phyloP scores from a whole-genome alignment of 768 basidiomycete species.

The Pulveroboletus sp. region DNA sequence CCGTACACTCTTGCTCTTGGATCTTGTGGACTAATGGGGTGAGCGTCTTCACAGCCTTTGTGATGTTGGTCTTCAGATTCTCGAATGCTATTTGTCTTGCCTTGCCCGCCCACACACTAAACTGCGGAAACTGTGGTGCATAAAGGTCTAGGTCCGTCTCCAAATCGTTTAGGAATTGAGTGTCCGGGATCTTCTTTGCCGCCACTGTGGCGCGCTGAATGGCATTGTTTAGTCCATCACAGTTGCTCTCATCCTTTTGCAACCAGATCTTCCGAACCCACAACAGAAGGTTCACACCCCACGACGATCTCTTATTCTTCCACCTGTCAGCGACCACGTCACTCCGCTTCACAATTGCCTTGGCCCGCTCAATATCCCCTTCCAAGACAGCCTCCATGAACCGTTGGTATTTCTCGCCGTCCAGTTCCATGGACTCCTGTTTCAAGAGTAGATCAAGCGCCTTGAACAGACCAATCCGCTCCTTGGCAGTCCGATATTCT shows the following conservation, averaged over 20 bases:
- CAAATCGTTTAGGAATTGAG: constrained; percentile 13
- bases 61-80: background rate
- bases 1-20: background rate
- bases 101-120: background rate
- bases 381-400: constrained; percentile 9
- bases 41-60: constrained; percentile 9
- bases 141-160: background rate
- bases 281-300: fast-evolving
- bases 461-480: constrained; percentile 11
- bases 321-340: no score
- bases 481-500: constrained; percentile 15
- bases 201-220: background rate
- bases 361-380: constrained; percentile 2
- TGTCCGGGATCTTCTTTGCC: constrained; percentile 6
- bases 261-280: background rate
- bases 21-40: constrained; percentile 5
- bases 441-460: background rate
- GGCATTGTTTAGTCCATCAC: background rate
- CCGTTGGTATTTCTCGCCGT: background rate
- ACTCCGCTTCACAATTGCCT: background rate
- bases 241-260: background rate
- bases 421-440: background rate
- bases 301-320: no score
- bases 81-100: background rate
- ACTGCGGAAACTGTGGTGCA: background rate